Base-by-base conservation (phyloP, 228 moss, liverwort and hornwort genomes). In the Sphagnum fallax region DNA sequence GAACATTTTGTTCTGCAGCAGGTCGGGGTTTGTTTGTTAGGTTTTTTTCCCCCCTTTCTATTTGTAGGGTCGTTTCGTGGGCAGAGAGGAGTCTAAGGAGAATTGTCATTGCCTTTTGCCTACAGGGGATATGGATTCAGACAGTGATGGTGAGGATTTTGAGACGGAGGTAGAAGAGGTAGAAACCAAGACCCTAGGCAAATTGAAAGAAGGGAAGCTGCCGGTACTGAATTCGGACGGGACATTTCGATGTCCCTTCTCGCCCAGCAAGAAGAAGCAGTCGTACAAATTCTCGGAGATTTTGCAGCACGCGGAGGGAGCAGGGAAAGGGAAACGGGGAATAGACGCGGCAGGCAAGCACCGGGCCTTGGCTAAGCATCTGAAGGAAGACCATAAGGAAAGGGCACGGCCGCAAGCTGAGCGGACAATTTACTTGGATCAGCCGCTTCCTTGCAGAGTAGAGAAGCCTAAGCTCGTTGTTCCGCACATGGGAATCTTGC, bases 191-290 rank as follows among this genome's bases (percentile, higher is more conserved):
- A 82, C 79, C 5, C 66, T 73, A 50, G 63, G 67, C 32, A 72
- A 72, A 52, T 74, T 92, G 5, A 62, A 65, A 66, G 67, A 62
- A 65, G 87, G 89, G 3, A 61, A 66, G 62, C 5, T 75, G 0
- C 66, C 67, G 6, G 85, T 85, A 18, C 53, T 75, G 32, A 92
- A 90, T 65, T 5, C 75, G 5, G 89, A 90, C 15, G 89, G 81
- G 0, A 90, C 95, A 18, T 84, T 85, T 15, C 78, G 90, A 68
- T 95, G 95, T 52, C 92, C 92, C 0, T 88, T 73, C 63, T 90
- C 90, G 15, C 90, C 92, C 0, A 80, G 87, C 66, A 76, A 82
- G 69, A 92, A 95, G 81, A 95, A 95, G 79, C 92, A 95, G 70
- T 80, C 83, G 8, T 95, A 89, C 65, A 80, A 69, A 4, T 91